Evolutionary conservation across 352 stramenopile species (phyloP), one percentile per base, ranked within the genome.

Genomic region (Globisporangium abappressorium): DNA sequence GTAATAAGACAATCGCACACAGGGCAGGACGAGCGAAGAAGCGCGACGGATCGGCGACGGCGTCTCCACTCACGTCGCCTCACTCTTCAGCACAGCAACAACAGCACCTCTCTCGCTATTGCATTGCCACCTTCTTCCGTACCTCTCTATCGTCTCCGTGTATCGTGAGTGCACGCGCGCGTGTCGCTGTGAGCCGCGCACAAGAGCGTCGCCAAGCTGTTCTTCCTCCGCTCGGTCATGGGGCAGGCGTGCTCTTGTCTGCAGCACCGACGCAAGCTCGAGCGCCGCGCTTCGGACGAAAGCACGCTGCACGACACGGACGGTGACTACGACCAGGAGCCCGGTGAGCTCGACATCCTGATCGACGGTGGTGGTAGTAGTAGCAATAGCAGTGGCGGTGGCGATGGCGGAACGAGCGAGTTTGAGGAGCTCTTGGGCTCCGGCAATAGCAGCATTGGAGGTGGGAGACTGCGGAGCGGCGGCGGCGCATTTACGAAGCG

Each of bases 181-280:
- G 24, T 38, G 30, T 49, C 6, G 33, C 24, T 56, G 9, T 22
- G 30, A 38, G 14, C 38, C 12, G 24, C 38, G 43, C 43, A 53
- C 12, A 26, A 28, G 38, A 61, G 30, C 53, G 54, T 59, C 54
- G 54, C 56, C 30, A 61, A n/a, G 56, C 46, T 46, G 30, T 58
- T 70, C 34, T 43, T 54, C 47, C 36, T 65, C 33, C 47, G 58
- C 49, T 64, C 65, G 26, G 34, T 43, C 18, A 94, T 94, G 87
- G 83, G 85, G 38, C 83, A 92, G 69, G 68, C 79, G 66, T 95
- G 87, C 70, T 91, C 87, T 64, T 95, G 87, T 68, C 63, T 89
- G 68, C 74, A 92, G 60, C 82, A 90, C 30, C 75, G 77, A 46
- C 81, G 68, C 64, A 89, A 90, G 72, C 76, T 79, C 55, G 73